Percentiles rank a stretch among this genome's conserved stretches.
Conservation (phyloP, 306 rosid genomes). For the Begonia fuchsioides region DNA sequence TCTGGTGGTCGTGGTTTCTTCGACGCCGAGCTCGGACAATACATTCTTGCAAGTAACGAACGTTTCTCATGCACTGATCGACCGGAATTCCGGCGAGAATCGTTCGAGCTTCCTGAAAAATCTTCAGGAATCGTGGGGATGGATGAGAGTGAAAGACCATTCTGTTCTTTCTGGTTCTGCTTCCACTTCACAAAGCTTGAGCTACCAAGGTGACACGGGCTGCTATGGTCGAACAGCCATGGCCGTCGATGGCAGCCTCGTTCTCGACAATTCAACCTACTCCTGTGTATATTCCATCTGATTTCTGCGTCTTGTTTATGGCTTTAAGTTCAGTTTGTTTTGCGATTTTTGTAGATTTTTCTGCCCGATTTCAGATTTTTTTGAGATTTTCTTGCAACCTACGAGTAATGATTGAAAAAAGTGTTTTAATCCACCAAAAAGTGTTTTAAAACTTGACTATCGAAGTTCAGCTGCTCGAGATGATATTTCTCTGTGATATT, state of each 20-base stretch:
- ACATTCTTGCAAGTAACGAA: slow-evolving; percentile 30
- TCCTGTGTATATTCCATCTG: not conserved
- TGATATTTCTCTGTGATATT: no score
- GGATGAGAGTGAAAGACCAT: slow-evolving; percentile 72
- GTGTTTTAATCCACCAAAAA: no score
- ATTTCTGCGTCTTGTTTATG: no score
- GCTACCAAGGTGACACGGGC: slow-evolving; percentile 15
- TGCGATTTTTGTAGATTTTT: no score
- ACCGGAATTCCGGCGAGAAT: slow-evolving; percentile 13
- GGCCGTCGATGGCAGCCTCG: slow-evolving; percentile 25
- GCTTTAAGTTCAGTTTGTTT: no score
- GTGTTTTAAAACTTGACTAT: no score
- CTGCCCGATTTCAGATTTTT: no score
- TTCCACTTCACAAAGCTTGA: slow-evolving; percentile 27
- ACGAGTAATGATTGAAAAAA: no score
- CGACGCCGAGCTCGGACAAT: slow-evolving; percentile 15
- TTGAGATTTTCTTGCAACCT: no score
- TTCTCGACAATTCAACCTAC: slow-evolving; percentile 17
- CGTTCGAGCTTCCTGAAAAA: slow-evolving; percentile 12
- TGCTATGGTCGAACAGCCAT: slow-evolving; percentile 32
- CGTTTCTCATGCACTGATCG: slow-evolving; percentile 34
- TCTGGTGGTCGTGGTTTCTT: slow-evolving; percentile 19
- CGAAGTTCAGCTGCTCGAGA: no score
- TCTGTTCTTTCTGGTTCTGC: slow-evolving; percentile 46
- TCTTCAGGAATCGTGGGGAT: slow-evolving; percentile 43